Evolutionary conservation across 306 rosid species (phyloP).

Genomic region (Prunus dulcis): DNA sequence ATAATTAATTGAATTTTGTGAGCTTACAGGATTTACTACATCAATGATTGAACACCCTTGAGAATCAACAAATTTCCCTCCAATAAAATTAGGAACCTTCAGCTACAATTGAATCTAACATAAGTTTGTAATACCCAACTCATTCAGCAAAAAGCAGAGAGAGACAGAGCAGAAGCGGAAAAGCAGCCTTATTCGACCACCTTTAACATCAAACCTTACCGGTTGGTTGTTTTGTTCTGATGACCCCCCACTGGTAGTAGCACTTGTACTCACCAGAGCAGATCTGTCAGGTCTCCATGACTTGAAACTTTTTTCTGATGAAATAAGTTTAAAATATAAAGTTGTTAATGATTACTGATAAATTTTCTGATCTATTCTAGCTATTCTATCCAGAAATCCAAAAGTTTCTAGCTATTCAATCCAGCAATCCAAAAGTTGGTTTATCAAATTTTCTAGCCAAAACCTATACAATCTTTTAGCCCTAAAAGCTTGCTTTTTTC

Average conservation of each 20-base stretch:
- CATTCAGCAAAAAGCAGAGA: constrained; percentile 10
- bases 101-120: constrained; percentile 41
- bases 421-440: background rate
- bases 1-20: constrained; percentile 5
- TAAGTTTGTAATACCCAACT: constrained; percentile 21
- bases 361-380: background rate
- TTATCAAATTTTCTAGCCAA: background rate
- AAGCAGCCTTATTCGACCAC: constrained; percentile 15
- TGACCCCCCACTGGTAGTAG: constrained; percentile 26
- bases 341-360: background rate
- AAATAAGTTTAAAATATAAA: background rate
- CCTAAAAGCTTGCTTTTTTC: background rate
- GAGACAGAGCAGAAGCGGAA: background rate
- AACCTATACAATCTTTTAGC: background rate
- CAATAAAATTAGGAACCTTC: constrained; percentile 72
- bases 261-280: constrained; percentile 28
- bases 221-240: constrained; percentile 38
- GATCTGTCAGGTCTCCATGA: constrained; percentile 62
- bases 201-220: constrained; percentile 40
- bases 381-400: background rate
- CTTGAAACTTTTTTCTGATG: constrained; percentile 55
- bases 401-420: background rate
- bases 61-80: constrained; percentile 57
- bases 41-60: constrained; percentile 44
- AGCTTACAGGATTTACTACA: constrained; percentile 67